phyloP scores from a whole-genome alignment of 202 grass and related monocot species.

The Musa balbisiana region DNA sequence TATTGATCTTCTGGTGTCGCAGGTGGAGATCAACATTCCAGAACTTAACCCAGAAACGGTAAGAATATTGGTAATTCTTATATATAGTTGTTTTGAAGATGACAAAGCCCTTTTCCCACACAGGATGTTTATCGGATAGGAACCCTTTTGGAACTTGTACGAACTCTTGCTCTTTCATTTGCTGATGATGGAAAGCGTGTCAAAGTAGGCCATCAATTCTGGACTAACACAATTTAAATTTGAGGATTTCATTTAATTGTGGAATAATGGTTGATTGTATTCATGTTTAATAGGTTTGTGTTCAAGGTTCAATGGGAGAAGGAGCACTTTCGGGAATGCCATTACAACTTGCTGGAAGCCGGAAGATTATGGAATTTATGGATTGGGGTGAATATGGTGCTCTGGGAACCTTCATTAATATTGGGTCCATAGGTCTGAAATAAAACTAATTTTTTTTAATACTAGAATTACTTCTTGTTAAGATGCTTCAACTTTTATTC shows the following conservation, averaged over 20 bases:
- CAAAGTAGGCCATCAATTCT: constrained; percentile 44
- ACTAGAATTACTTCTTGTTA: neutral
- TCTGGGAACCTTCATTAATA: constrained; percentile 69
- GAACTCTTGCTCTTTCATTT: constrained; percentile 84
- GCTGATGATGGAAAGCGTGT: constrained; percentile 89
- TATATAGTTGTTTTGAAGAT: neutral
- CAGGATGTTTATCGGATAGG: constrained; percentile 99
- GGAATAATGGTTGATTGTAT: constrained; percentile 11
- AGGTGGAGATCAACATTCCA: constrained; percentile 97
- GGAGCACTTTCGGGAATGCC: constrained; percentile 91
- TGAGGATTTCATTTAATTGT: neutral
- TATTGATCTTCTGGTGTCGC: constrained; percentile 24
- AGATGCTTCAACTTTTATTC: neutral
- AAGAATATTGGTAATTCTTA: constrained; percentile 22
- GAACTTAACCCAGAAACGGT: constrained; percentile 98
- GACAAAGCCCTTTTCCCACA: constrained; percentile 10
- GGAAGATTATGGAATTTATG: constrained; percentile 95
- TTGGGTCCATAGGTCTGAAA: constrained; percentile 77
- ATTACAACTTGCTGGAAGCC: constrained; percentile 85
- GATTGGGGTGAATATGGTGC: constrained; percentile 92
- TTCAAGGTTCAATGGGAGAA: constrained; percentile 98
- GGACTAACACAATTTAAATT: neutral
- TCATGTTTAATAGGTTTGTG: constrained; percentile 59
- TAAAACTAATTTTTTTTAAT: constrained; percentile 8
- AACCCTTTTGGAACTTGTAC: constrained; percentile 92